Evolutionary conservation across 176 grass and related monocot species (phyloP).

Genomic region (Raddia distichophylla): DNA sequence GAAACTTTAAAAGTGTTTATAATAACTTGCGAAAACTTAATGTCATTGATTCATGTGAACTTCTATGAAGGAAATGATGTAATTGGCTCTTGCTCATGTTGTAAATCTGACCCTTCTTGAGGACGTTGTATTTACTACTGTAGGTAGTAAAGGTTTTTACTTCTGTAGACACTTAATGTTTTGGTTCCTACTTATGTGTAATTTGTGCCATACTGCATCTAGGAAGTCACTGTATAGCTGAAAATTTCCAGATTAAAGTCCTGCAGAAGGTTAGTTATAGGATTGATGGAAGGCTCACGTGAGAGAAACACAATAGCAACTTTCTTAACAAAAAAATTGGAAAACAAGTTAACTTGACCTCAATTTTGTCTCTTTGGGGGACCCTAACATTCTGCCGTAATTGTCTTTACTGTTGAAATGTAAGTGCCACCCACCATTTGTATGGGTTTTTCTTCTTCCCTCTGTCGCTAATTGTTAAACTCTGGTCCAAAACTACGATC

Average conservation of each 20-base stretch:
- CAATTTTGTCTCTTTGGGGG: neutral
- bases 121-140: neutral
- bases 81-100: neutral
- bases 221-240: neutral
- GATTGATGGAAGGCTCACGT: neutral
- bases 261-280: neutral
- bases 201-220: conserved; percentile 28
- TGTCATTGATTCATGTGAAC: conserved; percentile 30
- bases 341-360: conserved; percentile 19
- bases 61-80: conserved; percentile 19
- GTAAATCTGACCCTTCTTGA: neutral
- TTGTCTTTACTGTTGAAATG: neutral
- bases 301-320: neutral
- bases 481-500: neutral
- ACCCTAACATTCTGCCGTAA: conserved; percentile 4
- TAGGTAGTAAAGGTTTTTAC: neutral
- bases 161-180: neutral
- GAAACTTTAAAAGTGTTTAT: neutral
- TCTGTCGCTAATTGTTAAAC: neutral
- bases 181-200: neutral
- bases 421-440: conserved; percentile 2
- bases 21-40: conserved; percentile 15
- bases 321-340: neutral
- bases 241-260: conserved; percentile 36
- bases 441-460: neutral